Percentiles rank a stretch among this genome's conserved stretches.
These are phyloP conservation scores for Bassia scoparia DNA, from an alignment of 148 eudicot genomes.

Conservation along the genomic window DNA sequence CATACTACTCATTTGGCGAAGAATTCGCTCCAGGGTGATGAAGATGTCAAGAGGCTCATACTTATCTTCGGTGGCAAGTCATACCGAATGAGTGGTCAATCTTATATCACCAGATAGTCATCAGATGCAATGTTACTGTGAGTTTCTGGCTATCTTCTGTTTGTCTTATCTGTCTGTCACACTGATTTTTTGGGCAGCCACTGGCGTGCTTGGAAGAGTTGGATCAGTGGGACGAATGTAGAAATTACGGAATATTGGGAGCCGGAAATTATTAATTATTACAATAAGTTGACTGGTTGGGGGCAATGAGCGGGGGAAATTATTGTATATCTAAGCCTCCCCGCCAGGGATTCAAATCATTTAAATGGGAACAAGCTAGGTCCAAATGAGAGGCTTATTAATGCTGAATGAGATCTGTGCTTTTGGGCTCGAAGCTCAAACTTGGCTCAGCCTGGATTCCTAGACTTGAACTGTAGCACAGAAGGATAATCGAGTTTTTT, in stretches of 20 bases:
- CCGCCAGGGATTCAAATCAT: too few species aligned
- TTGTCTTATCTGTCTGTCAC: background rate
- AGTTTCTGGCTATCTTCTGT: conserved; percentile 30
- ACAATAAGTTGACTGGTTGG: background rate
- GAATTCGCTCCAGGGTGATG: conserved; percentile 49
- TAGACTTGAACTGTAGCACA: background rate
- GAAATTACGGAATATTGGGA: background rate
- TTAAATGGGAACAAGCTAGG: background rate
- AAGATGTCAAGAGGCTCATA: conserved; percentile 60
- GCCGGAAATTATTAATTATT: background rate
- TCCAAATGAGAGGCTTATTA: background rate
- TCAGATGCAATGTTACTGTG: conserved; percentile 81
- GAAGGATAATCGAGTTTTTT: background rate
- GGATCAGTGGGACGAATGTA: too few species aligned
- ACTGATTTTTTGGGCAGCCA: background rate
- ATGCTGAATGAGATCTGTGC: background rate
- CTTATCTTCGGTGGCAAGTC: conserved; percentile 73
- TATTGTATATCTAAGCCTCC: background rate
- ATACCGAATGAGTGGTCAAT: conserved; percentile 56
- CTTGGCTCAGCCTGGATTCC: background rate
- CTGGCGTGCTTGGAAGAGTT: too few species aligned
- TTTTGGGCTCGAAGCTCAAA: background rate
- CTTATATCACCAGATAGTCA: conserved; percentile 52
- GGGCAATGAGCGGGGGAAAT: background rate
- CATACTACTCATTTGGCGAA: conserved; percentile 82